These are phyloP conservation scores for Orbilia quercus DNA, from an alignment of 2,329 filamentous ascomycete species.

Conservation along the genomic window DNA sequence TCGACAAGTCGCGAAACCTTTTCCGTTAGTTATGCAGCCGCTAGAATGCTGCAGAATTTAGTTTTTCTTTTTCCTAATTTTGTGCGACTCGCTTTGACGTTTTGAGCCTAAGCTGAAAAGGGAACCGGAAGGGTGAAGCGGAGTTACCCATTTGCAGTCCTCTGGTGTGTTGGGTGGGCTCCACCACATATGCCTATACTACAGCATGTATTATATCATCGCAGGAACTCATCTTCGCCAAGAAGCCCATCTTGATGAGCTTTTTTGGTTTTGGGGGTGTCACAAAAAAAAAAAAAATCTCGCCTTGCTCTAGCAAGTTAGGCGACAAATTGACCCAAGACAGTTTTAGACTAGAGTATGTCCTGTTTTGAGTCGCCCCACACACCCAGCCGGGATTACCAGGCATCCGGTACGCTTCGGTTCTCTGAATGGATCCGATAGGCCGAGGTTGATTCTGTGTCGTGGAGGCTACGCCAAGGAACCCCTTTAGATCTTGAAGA, in stretches of 20 bases:
- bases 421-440: slow-evolving; percentile 52
- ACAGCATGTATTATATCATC: slow-evolving; percentile 48
- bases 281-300: slow-evolving; percentile 56
- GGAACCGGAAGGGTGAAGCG: slow-evolving; percentile 39
- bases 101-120: slow-evolving; percentile 49
- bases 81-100: slow-evolving; percentile 29
- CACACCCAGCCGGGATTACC: slow-evolving; percentile 39
- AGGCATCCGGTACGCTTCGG: slow-evolving; percentile 54
- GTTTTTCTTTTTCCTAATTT: slow-evolving; percentile 6
- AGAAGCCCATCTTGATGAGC: slow-evolving; percentile 10
- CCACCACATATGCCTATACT: slow-evolving; percentile 21
- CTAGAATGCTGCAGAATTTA: slow-evolving; percentile 15
- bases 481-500: slow-evolving; percentile 29
- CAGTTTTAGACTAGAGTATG: slow-evolving; percentile 28
- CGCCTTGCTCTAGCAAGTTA: slow-evolving; percentile 52
- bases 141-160: slow-evolving; percentile 43
- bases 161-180: slow-evolving; percentile 30
- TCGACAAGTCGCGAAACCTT: slow-evolving; percentile 21
- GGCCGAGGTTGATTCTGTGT: slow-evolving; percentile 30
- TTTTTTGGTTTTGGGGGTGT: slow-evolving; percentile 48
- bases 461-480: slow-evolving; percentile 30
- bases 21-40: not conserved
- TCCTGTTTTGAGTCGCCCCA: slow-evolving; percentile 29
- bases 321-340: slow-evolving; percentile 30
- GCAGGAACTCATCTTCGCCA: slow-evolving; percentile 7